Conservation (phyloP, 768 basidiomycete genomes). For the Rhizopogon vesiculosus region DNA sequence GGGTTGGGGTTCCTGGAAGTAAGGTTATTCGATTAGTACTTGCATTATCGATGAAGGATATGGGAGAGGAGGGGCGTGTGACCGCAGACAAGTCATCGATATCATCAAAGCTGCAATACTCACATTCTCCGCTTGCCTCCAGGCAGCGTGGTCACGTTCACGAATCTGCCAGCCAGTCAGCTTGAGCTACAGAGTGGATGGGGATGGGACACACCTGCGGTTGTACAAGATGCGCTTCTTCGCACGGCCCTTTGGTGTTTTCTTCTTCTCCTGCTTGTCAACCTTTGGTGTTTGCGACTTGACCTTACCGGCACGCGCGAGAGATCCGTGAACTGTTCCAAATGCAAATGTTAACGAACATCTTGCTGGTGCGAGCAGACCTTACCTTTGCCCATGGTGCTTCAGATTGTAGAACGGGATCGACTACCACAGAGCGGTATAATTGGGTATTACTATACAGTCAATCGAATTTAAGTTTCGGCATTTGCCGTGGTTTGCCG, state of each 20-base stretch:
- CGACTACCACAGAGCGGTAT: background rate
- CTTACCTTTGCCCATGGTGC: conserved; percentile 1
- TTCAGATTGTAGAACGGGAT: background rate
- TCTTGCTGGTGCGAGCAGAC: background rate
- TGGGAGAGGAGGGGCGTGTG: conserved; percentile 89
- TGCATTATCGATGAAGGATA: conserved; percentile 31
- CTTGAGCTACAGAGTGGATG: background rate
- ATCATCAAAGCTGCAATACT: conserved; percentile 69
- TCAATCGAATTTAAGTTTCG: no score
- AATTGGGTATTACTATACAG: background rate
- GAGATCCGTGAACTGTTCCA: conserved; percentile 89
- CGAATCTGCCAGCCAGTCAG: conserved; percentile 53
- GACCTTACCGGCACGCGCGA: conserved; percentile 99
- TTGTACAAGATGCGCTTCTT: conserved; percentile 96
- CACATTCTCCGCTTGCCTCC: conserved; percentile 96
- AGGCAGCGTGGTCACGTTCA: conserved; percentile 87
- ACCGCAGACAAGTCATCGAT: conserved; percentile 42
- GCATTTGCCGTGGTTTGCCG: no score
- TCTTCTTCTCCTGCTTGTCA: conserved; percentile 99
- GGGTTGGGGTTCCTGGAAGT: conserved; percentile 24
- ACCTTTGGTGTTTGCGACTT: conserved; percentile 98
- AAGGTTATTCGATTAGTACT: background rate
- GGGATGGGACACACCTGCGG: conserved; percentile 63
- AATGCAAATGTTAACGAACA: conserved; percentile 3
- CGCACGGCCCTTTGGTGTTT: conserved; percentile 93